A percentile compares a stretch with the other conserved stretches of the same genome.
Conservation (phyloP, 2,329 filamentous ascomycete genomes). For the Lachnellula hyalina region DNA sequence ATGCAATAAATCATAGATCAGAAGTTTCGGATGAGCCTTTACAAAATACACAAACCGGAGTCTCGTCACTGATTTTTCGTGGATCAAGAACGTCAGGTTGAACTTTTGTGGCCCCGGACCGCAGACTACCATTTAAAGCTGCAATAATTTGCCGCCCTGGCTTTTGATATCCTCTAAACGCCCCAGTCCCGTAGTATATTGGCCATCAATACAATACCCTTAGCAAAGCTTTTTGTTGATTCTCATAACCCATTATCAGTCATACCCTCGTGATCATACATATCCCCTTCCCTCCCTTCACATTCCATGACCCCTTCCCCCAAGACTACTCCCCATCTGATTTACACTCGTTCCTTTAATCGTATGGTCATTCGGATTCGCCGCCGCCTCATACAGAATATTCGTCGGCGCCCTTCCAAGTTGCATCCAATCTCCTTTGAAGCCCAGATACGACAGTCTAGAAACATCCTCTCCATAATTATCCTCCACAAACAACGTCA, state of each 20-base stretch:
- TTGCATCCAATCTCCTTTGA: conserved; percentile 91
- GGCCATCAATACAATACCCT: too few relatives aligned
- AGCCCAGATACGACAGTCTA: conserved; percentile 75
- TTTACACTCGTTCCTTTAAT: conserved; percentile 52
- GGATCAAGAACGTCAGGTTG: too few relatives aligned
- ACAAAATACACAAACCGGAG: too few relatives aligned
- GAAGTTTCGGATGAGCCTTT: too few relatives aligned
- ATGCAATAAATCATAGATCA: background rate
- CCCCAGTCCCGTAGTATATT: too few relatives aligned
- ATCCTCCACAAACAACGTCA: conserved; percentile 85
- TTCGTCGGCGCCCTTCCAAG: conserved; percentile 76
- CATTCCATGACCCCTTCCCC: conserved; percentile 29
- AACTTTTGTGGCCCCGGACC: too few relatives aligned
- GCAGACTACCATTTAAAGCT: too few relatives aligned
- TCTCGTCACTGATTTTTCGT: too few relatives aligned
- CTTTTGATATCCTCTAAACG: too few relatives aligned
- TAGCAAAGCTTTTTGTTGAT: background rate
- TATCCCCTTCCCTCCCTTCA: background rate
- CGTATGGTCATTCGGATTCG: conserved; percentile 84
- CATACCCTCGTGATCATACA: background rate
- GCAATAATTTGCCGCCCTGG: too few relatives aligned
- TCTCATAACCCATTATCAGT: background rate
- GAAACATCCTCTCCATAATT: conserved; percentile 82
- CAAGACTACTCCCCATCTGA: conserved; percentile 51
- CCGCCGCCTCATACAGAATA: conserved; percentile 89